phyloP scores from a whole-genome alignment of 2,329 filamentous ascomycete species.

The Calonectria honghensis region DNA sequence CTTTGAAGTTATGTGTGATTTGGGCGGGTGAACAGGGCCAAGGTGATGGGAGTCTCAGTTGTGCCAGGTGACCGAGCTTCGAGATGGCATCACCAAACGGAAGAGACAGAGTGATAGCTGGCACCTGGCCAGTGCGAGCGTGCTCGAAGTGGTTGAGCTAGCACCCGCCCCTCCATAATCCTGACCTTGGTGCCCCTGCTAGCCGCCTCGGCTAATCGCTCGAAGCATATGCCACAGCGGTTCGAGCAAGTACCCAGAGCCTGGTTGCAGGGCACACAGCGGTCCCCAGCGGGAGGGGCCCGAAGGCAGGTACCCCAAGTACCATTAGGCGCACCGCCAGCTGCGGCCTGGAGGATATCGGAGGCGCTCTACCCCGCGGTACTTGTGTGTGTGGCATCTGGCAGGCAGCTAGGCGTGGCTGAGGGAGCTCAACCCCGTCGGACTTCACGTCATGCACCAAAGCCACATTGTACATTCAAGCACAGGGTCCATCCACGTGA shows the following conservation, averaged over 20 bases:
- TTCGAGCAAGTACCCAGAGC: background rate
- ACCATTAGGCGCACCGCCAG: background rate
- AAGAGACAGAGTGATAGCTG: constrained; percentile 19
- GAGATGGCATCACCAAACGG: background rate
- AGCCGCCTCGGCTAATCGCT: constrained; percentile 20
- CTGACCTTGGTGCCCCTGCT: constrained; percentile 8
- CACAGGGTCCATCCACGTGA: constrained; percentile 39
- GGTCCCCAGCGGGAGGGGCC: background rate
- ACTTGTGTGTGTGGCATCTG: background rate
- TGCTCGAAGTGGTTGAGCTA: constrained; percentile 21
- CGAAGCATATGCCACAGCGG: background rate
- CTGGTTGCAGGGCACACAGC: constrained; percentile 3
- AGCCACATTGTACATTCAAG: constrained; percentile 29
- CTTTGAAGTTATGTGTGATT: constrained; percentile 1
- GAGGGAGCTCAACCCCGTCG: constrained; percentile 8
- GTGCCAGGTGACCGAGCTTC: constrained; percentile 21
- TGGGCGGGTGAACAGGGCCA: constrained; percentile 3
- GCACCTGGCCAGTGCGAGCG: constrained; percentile 21
- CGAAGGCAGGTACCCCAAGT: background rate
- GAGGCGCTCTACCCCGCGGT: background rate
- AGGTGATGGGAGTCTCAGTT: background rate
- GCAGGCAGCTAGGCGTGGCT: constrained; percentile 1
- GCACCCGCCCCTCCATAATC: constrained; percentile 27
- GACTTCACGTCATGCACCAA: constrained; percentile 33
- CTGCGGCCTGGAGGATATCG: too few species aligned